Percentiles rank a stretch among this genome's conserved stretches.
These are phyloP conservation scores for Orbilia brochopaga DNA, from an alignment of 2,329 filamentous ascomycete genomes.

Conservation along the genomic window DNA sequence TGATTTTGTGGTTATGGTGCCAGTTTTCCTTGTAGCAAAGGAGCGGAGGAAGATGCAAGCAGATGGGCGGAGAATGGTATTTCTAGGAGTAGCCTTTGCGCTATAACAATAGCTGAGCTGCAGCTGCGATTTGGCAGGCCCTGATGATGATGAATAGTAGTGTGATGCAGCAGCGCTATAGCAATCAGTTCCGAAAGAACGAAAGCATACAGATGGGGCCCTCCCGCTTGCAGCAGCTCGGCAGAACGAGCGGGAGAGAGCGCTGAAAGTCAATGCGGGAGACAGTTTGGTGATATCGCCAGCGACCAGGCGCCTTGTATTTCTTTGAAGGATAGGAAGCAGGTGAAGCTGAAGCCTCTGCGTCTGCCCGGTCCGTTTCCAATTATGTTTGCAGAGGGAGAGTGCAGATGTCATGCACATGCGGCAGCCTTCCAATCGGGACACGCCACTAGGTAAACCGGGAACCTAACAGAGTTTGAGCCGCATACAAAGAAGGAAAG, in stretches of 20 bases:
- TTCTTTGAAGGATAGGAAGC: neutral
- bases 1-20: neutral
- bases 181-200: conserved; percentile 24
- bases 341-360: neutral
- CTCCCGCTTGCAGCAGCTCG: conserved; percentile 47
- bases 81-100: conserved; percentile 4
- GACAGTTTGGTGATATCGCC: conserved; percentile 30
- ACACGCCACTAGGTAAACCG: conserved; percentile 3
- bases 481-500: conserved; percentile 1
- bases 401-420: neutral
- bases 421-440: conserved; percentile 2
- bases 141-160: conserved; percentile 14
- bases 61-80: conserved; percentile 25
- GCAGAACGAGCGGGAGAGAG: conserved; percentile 50
- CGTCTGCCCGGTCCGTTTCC: neutral
- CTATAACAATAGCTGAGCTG: neutral
- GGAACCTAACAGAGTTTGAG: neutral
- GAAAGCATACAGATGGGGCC: conserved; percentile 32
- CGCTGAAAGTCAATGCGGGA: conserved; percentile 21
- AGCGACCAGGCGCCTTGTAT: neutral
- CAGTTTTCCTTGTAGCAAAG: conserved; percentile 25
- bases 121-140: conserved; percentile 13
- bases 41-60: conserved; percentile 22
- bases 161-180: conserved; percentile 20
- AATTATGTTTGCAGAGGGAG: neutral